Evolutionary conservation across 75 land plant genomes (phyloP), one percentile per base, ranked within the genome.

Genomic region (Sequoia sempervirens): DNA sequence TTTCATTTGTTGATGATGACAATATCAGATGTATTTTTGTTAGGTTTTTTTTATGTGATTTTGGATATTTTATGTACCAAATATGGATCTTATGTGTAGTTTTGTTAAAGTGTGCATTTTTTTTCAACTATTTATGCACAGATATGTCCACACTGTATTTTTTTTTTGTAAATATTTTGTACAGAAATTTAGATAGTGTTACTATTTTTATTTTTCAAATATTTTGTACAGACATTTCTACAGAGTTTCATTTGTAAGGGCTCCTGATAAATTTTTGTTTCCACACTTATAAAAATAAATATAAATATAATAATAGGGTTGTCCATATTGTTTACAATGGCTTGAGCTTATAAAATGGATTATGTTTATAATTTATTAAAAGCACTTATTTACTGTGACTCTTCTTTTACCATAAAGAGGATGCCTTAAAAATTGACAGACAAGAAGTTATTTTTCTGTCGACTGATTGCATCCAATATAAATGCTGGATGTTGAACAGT

Each of bases 401-500:
- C 15, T 70, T 70, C 32, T 32, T 70, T 70, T 11, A 14, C 66
- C 4, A 26, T 26, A 79, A 79, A 64, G 32, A 70, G 73, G 86
- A 85, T 41, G 68, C 81, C 40, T 85, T 58, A 11, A 81, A 38
- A 23, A 38, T 20, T 14, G 84, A 38, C 53, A 81, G 84, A 38
- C 36, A 43, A 30, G 15, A 3, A 64, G 56, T 32, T 20, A 2
- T 43, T 54, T 43, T 28, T 83, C 70, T 83, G 70, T 61, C 47
- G 11, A n/a, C 45, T 28, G 53, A 47, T 26, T 10, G 50, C 69
- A 81, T 82, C 83, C 85, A 82, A 85, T 38, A 85, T 50, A 34
- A 47, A 50, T 79, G 41, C 37, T 68, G 45, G 85, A 83, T 56
- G 23, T 85, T 81, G 85, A 85, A 82, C 86, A 85, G 83, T 81